Conservation (phyloP, 495 filamentous ascomycete genomes). For the Aspergillus cristatus region DNA sequence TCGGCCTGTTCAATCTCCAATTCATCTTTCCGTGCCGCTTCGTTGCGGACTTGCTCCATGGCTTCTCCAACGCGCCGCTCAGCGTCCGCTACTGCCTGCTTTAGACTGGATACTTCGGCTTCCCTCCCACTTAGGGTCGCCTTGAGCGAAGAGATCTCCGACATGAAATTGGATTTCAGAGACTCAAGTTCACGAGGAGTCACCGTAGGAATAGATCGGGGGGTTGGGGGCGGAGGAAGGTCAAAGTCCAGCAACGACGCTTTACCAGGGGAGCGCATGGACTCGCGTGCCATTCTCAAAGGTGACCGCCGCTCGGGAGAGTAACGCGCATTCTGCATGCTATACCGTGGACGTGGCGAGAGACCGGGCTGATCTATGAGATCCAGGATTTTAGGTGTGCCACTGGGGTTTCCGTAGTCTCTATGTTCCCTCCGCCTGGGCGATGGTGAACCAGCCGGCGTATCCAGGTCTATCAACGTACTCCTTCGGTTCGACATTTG, state of each 20-base stretch:
- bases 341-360: slow-evolving; percentile 31
- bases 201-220: slow-evolving; percentile 80
- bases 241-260: slow-evolving; percentile 78
- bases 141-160: slow-evolving; percentile 81
- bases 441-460: slow-evolving; percentile 47
- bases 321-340: slow-evolving; percentile 27
- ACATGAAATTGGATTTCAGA: slow-evolving; percentile 79
- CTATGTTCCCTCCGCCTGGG: slow-evolving; percentile 52
- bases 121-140: slow-evolving; percentile 86
- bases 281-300: slow-evolving; percentile 21
- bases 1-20: slow-evolving; percentile 67
- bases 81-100: slow-evolving; percentile 75
- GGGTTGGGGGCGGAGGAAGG: slow-evolving; percentile 79
- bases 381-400: slow-evolving; percentile 59
- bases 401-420: slow-evolving; percentile 29
- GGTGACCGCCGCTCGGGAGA: slow-evolving; percentile 41
- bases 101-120: slow-evolving; percentile 76
- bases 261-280: slow-evolving; percentile 30
- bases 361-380: slow-evolving; percentile 72
- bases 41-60: slow-evolving; percentile 69
- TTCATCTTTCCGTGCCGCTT: slow-evolving; percentile 54
- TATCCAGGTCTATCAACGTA: slow-evolving; percentile 25
- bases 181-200: slow-evolving; percentile 88
- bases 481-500: slow-evolving; percentile 22
- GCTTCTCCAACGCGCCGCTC: slow-evolving; percentile 86